phyloP scores from a whole-genome alignment of 345 rosid species.

The Eucalyptus fibrosa region DNA sequence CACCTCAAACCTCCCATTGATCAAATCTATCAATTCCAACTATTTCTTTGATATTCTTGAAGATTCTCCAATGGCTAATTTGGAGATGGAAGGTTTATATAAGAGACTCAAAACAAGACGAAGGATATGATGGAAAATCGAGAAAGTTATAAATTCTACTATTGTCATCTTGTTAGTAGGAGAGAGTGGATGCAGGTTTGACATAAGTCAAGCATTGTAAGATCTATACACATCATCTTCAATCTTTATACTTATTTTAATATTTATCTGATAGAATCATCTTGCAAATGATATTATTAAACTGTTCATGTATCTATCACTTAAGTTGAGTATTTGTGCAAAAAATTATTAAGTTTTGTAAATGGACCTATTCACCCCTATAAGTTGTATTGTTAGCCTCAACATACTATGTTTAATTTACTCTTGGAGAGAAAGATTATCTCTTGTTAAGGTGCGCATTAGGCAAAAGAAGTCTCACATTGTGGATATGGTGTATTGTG shows the following conservation, averaged over 20 bases:
- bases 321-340: not conserved
- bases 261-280: not conserved
- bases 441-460: not conserved
- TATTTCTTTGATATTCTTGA: not conserved
- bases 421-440: not conserved
- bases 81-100: not conserved
- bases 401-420: not conserved
- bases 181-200: not conserved
- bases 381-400: not conserved
- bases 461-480: not conserved
- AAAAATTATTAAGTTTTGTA: too few species aligned
- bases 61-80: not conserved
- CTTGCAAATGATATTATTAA: not conserved
- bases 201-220: rapidly evolving
- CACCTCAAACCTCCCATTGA: not conserved
- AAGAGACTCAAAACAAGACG: not conserved
- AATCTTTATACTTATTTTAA: not conserved
- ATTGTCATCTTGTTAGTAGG: rapidly evolving
- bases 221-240: not conserved
- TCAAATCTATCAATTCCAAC: not conserved
- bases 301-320: not conserved
- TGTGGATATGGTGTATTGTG: not conserved
- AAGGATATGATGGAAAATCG: not conserved
- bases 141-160: not conserved
- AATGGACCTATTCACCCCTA: not conserved